Conservation (phyloP, 192 early-diverging fungal species). For the Mortierella antarctica region DNA sequence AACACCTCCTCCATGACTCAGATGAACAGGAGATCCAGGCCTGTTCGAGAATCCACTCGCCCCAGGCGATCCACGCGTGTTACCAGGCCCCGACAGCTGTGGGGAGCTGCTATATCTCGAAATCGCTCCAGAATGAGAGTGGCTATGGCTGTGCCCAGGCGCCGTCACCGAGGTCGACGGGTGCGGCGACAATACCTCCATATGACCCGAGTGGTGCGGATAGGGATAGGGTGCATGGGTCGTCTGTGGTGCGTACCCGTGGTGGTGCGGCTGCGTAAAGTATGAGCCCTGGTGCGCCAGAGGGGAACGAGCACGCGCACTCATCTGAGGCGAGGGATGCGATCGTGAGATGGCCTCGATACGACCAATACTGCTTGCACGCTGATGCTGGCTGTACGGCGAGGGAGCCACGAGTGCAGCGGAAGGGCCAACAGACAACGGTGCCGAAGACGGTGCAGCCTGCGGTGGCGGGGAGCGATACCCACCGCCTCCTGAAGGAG, state of each 20-base stretch:
- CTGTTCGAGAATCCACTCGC: conserved; percentile 11
- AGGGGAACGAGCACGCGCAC: conserved; percentile 22
- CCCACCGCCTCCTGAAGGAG: conserved; percentile 1
- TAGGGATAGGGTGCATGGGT: conserved; percentile 13
- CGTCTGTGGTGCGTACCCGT: conserved; percentile 16
- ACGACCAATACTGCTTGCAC: conserved; percentile 40
- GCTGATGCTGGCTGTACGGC: conserved; percentile 34
- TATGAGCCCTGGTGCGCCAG: conserved; percentile 40
- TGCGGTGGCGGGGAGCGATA: conserved; percentile 30
- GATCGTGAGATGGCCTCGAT: conserved; percentile 24
- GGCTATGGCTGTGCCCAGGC: conserved; percentile 14
- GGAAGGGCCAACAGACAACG: conserved; percentile 17
- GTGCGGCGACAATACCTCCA: conserved; percentile 26
- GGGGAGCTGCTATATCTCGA: conserved; percentile 45
- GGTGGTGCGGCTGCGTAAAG: conserved; percentile 19
- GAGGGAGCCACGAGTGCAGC: conserved; percentile 8
- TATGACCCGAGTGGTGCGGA: conserved; percentile 18
- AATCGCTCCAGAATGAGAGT: conserved; percentile 24
- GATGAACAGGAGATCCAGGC: conserved; percentile 31
- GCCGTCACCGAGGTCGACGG: not conserved
- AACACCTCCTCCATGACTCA: conserved; percentile 18
- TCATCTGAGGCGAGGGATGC: conserved; percentile 26
- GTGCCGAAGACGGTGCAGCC: conserved; percentile 7
- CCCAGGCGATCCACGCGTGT: conserved; percentile 26
- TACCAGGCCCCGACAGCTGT: conserved; percentile 29